phyloP scores from a whole-genome alignment of 495 filamentous ascomycete species.

The Sordaria brevicollis region DNA sequence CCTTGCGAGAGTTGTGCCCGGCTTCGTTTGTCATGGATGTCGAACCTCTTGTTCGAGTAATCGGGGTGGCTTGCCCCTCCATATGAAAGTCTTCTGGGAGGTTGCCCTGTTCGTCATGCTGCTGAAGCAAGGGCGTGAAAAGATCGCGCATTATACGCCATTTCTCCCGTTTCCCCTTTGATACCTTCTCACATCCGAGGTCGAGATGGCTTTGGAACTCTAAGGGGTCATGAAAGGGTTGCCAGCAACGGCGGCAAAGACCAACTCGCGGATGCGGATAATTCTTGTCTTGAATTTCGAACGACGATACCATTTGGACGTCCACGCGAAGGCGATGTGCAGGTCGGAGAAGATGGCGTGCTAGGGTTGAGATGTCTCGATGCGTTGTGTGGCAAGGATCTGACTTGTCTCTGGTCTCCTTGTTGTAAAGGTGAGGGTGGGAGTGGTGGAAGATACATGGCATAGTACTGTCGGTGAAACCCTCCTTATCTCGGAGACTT shows the following conservation, averaged over 20 bases:
- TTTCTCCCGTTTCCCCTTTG: constrained; percentile 25
- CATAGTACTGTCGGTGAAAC: constrained; percentile 22
- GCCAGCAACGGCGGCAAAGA: constrained; percentile 24
- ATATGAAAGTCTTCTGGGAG: not conserved
- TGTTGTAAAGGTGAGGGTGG: constrained; percentile 22
- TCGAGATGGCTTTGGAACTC: constrained; percentile 15
- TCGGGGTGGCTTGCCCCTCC: not conserved
- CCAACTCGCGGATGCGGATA: constrained; percentile 18
- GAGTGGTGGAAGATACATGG: constrained; percentile 22
- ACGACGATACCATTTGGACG: constrained; percentile 18
- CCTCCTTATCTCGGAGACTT: not conserved
- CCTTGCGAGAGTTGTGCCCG: not conserved
- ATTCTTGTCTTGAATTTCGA: constrained; percentile 16
- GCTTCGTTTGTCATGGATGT: not conserved
- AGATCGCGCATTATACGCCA: constrained; percentile 20
- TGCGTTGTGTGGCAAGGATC: constrained; percentile 24
- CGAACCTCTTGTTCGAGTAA: not conserved
- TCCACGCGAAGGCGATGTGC: constrained; percentile 22
- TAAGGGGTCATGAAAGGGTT: constrained; percentile 8
- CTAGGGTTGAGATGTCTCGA: constrained; percentile 25
- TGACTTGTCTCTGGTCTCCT: constrained; percentile 19
- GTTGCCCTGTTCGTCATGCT: not conserved
- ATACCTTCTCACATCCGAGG: constrained; percentile 17
- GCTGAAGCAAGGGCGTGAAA: constrained; percentile 16
- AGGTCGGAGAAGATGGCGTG: constrained; percentile 21